phyloP scores from a whole-genome alignment of 768 basidiomycete genomes.

The Calocybe cyanea region DNA sequence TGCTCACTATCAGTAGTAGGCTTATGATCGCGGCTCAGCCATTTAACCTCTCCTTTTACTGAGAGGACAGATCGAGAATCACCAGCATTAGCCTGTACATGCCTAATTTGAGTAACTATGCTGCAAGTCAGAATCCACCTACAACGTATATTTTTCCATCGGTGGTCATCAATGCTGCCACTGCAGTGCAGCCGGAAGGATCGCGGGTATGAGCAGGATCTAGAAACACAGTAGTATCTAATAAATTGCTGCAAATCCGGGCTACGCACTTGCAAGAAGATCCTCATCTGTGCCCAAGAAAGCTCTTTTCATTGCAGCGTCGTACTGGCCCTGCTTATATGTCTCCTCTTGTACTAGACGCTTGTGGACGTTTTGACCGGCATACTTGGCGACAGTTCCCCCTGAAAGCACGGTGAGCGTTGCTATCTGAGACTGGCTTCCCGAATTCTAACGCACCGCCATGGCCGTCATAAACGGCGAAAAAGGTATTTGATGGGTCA shows the following conservation, averaged over 20 bases:
- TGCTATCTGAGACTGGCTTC: slow-evolving; percentile 3
- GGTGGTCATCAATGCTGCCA: slow-evolving; percentile 77
- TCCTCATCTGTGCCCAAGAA: slow-evolving; percentile 96
- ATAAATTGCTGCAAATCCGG: slow-evolving; percentile 8
- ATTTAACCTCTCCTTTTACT: slow-evolving; percentile 80
- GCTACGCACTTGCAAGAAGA: slow-evolving; percentile 68
- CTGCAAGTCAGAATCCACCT: slow-evolving; percentile 24
- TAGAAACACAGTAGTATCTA: slow-evolving; percentile 26
- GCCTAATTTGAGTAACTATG: too few relatives aligned
- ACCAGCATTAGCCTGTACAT: slow-evolving; percentile 87
- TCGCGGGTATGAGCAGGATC: slow-evolving; percentile 87
- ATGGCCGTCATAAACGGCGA: slow-evolving; percentile 98
- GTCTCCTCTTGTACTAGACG: slow-evolving; percentile 69
- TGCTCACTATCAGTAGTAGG: slow-evolving; percentile 78
- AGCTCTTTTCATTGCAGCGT: slow-evolving; percentile 76
- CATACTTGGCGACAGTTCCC: slow-evolving; percentile 79
- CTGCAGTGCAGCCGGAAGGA: slow-evolving; percentile 95
- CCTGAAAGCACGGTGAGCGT: slow-evolving; percentile 40
- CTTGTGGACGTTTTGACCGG: slow-evolving; percentile 80
- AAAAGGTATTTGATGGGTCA: slow-evolving; percentile 67
- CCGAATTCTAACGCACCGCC: slow-evolving; percentile 60
- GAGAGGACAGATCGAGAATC: slow-evolving; percentile 91
- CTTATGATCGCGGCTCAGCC: slow-evolving; percentile 94
- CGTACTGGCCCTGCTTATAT: slow-evolving; percentile 69
- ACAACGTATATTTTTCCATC: slow-evolving; percentile 81